These are phyloP conservation scores for Pseudotsuga menziesii DNA, from an alignment of 75 land plant species.

Conservation along the genomic window DNA sequence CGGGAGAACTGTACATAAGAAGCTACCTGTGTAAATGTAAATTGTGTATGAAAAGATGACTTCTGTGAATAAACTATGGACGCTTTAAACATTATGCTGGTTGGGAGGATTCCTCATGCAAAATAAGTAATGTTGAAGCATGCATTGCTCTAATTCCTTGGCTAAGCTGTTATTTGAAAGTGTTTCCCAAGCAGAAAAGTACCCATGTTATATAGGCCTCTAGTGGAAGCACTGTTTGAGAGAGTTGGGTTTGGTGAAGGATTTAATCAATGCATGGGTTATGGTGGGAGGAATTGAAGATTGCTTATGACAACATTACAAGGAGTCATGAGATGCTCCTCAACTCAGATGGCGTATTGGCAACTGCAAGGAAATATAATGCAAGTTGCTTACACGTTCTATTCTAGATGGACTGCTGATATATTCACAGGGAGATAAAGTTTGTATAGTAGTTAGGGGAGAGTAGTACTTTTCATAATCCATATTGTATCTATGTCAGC, in stretches of 20 bases:
- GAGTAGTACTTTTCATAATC: neutral
- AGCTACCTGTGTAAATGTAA: slow-evolving; percentile 9
- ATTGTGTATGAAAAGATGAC: neutral
- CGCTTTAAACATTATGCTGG: neutral
- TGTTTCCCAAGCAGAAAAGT: neutral
- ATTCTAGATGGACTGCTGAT: neutral
- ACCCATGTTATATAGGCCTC: neutral
- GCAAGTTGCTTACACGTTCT: slow-evolving; percentile 2
- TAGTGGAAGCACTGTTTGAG: neutral
- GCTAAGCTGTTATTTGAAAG: neutral
- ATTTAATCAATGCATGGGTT: neutral
- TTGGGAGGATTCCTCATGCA: neutral
- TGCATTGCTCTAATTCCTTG: too few species aligned
- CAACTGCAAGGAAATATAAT: slow-evolving; percentile 6
- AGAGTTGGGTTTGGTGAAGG: neutral
- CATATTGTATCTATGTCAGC: neutral
- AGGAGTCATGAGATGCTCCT: neutral
- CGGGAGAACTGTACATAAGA: slow-evolving; percentile 36
- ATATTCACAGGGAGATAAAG: neutral
- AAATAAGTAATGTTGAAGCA: neutral
- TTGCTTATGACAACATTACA: too few species aligned
- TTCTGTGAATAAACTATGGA: slow-evolving; percentile 9
- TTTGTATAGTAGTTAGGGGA: slow-evolving; percentile 1
- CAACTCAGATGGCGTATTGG: neutral
- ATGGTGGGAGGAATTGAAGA: too few species aligned